Evolutionary conservation across 352 stramenopile genomes (phyloP).

Genomic region (Globisporangium nunn): DNA sequence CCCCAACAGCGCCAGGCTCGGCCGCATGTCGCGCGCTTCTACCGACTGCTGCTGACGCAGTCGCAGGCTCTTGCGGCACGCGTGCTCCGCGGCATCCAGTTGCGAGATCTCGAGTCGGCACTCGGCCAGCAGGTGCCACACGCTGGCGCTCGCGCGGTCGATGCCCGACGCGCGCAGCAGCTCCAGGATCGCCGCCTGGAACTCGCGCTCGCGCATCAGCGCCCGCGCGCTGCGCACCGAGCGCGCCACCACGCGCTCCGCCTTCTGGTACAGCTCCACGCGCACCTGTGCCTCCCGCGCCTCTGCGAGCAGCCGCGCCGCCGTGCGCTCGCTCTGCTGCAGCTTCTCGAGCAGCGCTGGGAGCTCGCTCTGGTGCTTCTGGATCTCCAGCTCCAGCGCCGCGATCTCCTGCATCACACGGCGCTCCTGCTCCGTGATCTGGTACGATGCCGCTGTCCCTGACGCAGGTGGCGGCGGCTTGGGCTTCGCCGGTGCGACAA

Average conservation of each 20-base stretch:
- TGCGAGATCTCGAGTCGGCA: constrained; percentile 44
- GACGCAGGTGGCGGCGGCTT: constrained; percentile 6
- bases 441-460: constrained; percentile 14
- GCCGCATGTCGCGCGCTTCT: constrained; percentile 11
- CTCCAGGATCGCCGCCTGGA: constrained; percentile 55
- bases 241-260: constrained; percentile 32
- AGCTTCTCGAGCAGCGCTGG: constrained; percentile 32
- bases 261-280: constrained; percentile 39
- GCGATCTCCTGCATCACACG: constrained; percentile 34
- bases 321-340: constrained; percentile 23
- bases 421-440: constrained; percentile 24
- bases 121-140: constrained; percentile 52
- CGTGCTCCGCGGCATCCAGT: constrained; percentile 37
- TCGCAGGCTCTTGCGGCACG: constrained; percentile 45
- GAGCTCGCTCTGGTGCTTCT: constrained; percentile 43
- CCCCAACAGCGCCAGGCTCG: constrained; percentile 35
- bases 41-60: constrained; percentile 19
- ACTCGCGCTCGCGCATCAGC: constrained; percentile 46
- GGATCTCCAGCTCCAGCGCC: constrained; percentile 33
- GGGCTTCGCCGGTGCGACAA: background rate
- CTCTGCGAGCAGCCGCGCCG: constrained; percentile 22
- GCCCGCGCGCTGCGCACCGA: constrained; percentile 26
- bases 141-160: constrained; percentile 36
- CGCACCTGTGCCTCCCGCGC: constrained; percentile 30
- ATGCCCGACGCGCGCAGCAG: constrained; percentile 35